Conservation (phyloP, 495 filamentous ascomycete species). For the Penicillium malachiteum region DNA sequence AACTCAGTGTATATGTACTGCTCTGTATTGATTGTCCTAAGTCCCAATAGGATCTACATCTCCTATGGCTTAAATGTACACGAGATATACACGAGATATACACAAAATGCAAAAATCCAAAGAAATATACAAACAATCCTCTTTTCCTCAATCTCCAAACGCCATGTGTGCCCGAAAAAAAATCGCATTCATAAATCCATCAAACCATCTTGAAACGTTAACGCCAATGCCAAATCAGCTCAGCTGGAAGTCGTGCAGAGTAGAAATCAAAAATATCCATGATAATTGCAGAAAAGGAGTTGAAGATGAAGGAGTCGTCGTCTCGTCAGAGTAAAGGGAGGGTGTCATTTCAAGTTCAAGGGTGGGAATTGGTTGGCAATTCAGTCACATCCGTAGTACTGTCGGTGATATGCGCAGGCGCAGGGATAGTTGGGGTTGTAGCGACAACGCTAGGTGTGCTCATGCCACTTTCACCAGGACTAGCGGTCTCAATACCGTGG, state of each 20-base stretch:
- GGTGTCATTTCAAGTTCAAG: too few relatives aligned
- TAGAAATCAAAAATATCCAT: too few relatives aligned
- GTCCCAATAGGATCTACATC: not conserved
- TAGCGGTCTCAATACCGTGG: slow-evolving; percentile 29
- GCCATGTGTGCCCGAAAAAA: not conserved
- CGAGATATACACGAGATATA: not conserved
- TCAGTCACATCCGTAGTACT: not conserved
- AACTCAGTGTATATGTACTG: not conserved
- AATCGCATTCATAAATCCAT: not conserved
- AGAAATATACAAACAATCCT: not conserved
- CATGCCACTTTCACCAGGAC: slow-evolving; percentile 4
- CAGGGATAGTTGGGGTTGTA: not conserved
- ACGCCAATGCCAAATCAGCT: not conserved
- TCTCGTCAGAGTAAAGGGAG: too few relatives aligned
- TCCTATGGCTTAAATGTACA: slow-evolving; percentile 1
- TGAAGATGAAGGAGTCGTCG: too few relatives aligned
- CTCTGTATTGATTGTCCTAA: not conserved
- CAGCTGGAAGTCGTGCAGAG: not conserved
- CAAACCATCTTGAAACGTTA: not conserved
- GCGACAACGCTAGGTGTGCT: slow-evolving; percentile 7
- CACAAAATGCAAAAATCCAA: not conserved
- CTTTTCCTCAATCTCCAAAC: slow-evolving; percentile 4
- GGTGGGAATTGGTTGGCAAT: not conserved
- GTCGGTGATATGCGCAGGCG: not conserved
- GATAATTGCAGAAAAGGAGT: too few relatives aligned